Evolutionary conservation across 1,284 basidiomycete genomes (phyloP).

Genomic region (Tetrapyrgos nigripes): DNA sequence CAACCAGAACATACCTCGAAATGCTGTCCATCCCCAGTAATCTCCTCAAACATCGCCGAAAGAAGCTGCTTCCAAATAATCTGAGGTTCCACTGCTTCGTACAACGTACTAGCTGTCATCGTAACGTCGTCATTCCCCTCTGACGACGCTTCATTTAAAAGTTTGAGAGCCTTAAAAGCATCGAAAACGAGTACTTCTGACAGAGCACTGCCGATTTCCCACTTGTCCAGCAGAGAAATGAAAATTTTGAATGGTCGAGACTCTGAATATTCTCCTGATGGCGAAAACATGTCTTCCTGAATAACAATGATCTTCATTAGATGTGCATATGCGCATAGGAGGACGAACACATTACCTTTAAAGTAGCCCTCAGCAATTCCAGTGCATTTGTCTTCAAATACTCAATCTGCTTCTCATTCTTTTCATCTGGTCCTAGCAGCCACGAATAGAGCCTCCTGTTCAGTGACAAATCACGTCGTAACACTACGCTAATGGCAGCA

Average conservation of each 20-base stretch:
- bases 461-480: conserved; percentile 91
- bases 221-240: conserved; percentile 94
- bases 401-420: conserved; percentile 71
- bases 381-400: conserved; percentile 78
- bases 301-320: too few relatives aligned
- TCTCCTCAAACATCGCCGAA: conserved; percentile 56
- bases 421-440: conserved; percentile 87
- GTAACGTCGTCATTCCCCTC: conserved; percentile 71
- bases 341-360: conserved; percentile 55
- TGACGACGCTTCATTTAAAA: conserved; percentile 54
- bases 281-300: conserved; percentile 77
- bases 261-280: conserved; percentile 74
- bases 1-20: conserved; percentile 50
- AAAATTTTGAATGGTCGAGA: conserved; percentile 95
- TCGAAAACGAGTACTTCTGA: conserved; percentile 85
- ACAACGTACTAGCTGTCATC: conserved; percentile 89
- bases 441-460: conserved; percentile 94
- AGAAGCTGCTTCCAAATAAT: conserved; percentile 87
- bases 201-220: conserved; percentile 89
- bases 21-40: conserved; percentile 47
- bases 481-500: conserved; percentile 81
- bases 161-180: conserved; percentile 74
- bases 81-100: conserved; percentile 92
- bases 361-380: conserved; percentile 68
- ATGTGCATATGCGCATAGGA: too few relatives aligned